Evolutionary conservation across 2,329 filamentous ascomycete genomes (phyloP).

Genomic region (Cladosporium sp.): DNA sequence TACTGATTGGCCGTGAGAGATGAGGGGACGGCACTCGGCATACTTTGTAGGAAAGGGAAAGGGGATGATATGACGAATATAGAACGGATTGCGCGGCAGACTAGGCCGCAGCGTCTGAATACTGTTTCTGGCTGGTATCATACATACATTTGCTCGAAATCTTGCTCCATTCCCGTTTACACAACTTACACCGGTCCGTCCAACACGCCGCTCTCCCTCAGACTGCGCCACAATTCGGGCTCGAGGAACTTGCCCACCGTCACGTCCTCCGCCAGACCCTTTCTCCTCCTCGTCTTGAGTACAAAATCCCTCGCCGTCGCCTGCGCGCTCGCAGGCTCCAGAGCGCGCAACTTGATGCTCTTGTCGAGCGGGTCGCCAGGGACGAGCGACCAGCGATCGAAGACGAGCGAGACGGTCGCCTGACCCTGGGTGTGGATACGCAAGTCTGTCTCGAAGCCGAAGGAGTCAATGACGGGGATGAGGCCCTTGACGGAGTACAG

Average conservation of each 20-base stretch:
- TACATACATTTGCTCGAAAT: not conserved
- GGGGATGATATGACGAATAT: too few species aligned
- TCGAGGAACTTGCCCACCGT: slow-evolving; percentile 95
- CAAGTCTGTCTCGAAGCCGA: slow-evolving; percentile 96
- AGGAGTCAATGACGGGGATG: slow-evolving; percentile 92
- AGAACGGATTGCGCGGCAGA: too few species aligned
- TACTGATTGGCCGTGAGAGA: not conserved
- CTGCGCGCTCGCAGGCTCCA: slow-evolving; percentile 83
- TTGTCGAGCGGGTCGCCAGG: slow-evolving; percentile 92
- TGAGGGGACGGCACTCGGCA: too few species aligned
- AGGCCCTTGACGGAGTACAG: slow-evolving; percentile 87
- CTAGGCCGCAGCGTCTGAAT: not conserved
- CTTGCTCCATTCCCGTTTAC: not conserved
- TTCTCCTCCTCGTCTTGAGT: slow-evolving; percentile 86
- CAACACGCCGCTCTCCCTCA: slow-evolving; percentile 9
- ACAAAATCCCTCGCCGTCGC: slow-evolving; percentile 93
- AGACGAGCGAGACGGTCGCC: slow-evolving; percentile 83
- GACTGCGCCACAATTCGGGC: slow-evolving; percentile 67
- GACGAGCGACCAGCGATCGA: slow-evolving; percentile 93
- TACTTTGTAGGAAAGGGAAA: too few species aligned
- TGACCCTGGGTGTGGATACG: slow-evolving; percentile 93
- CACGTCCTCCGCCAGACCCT: slow-evolving; percentile 92
- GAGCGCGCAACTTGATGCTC: slow-evolving; percentile 70
- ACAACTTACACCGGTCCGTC: slow-evolving; percentile 6
- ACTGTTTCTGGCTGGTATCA: slow-evolving; percentile 1